Evolutionary conservation across 2,329 filamentous ascomycete species (phyloP).

Genomic region (Trichoderma endophyticum): DNA sequence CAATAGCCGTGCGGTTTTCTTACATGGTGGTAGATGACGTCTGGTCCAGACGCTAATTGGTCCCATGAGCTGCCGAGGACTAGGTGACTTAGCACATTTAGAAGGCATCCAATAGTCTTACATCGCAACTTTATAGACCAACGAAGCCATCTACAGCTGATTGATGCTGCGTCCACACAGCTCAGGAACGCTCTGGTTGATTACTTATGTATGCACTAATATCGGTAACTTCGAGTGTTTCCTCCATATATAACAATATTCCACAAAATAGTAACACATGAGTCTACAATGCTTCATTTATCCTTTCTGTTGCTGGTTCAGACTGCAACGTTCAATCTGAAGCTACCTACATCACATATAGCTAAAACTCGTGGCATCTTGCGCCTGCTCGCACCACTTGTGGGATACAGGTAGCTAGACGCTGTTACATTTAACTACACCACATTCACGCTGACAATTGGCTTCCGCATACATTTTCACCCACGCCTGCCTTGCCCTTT

Average conservation of each 20-base stretch:
- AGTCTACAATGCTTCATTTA: not conserved
- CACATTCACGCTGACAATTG: not conserved
- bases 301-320: not conserved
- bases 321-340: not conserved
- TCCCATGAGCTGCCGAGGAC: not conserved
- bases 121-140: not conserved
- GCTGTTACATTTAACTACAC: not conserved
- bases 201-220: not conserved
- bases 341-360: not conserved
- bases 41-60: not conserved
- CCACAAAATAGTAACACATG: not conserved
- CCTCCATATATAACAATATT: not conserved
- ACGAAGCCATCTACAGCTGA: not conserved
- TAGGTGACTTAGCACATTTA: not conserved
- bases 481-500: not conserved
- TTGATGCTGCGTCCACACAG: not conserved
- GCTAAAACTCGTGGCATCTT: not conserved
- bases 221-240: not conserved
- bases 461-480: not conserved
- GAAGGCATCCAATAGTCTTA: not conserved
- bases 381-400: not conserved
- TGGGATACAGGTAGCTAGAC: not conserved
- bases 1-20: not conserved
- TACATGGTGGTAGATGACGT: not conserved
- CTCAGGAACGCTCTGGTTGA: not conserved